Evolutionary conservation across 2,329 filamentous ascomycete species (phyloP).

Genomic region (Tolypocladium ophioglossoides): DNA sequence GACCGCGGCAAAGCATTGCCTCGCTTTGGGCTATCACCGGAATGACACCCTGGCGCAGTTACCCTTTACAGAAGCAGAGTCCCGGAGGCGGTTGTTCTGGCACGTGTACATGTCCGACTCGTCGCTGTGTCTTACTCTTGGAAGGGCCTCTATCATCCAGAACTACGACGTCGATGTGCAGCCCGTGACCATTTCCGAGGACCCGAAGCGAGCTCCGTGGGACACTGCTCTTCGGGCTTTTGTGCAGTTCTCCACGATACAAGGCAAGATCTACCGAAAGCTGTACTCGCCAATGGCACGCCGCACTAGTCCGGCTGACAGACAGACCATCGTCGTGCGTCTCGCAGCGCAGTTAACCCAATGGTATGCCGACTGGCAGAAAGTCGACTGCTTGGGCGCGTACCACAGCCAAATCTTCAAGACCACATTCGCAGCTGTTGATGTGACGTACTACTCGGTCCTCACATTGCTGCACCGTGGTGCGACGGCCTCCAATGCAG

Average conservation of each 20-base stretch:
- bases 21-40: conserved; percentile 10
- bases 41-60: conserved; percentile 3
- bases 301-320: background rate
- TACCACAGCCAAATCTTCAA: conserved; percentile 7
- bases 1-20: conserved; percentile 8
- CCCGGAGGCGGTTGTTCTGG: conserved; percentile 8
- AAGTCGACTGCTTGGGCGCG: conserved; percentile 5
- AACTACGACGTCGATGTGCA: conserved; percentile 8
- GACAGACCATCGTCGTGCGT: background rate
- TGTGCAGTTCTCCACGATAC: conserved; percentile 1
- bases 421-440: conserved; percentile 6
- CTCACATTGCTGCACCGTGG: conserved; percentile 9
- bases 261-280: conserved; percentile 5
- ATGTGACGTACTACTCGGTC: conserved; percentile 11
- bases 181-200: conserved; percentile 1
- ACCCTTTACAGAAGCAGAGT: conserved; percentile 2
- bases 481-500: conserved; percentile 4
- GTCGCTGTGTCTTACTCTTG: conserved; percentile 7
- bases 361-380: conserved; percentile 7
- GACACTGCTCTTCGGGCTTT: background rate
- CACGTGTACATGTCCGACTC: conserved; percentile 9
- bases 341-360: conserved; percentile 4
- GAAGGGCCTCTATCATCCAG: conserved; percentile 8
- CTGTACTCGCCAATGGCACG: conserved; percentile 5
- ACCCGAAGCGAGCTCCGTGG: conserved; percentile 5